Conservation (phyloP, 2,329 filamentous ascomycete genomes). For the Colletotrichum neosansevieriae region DNA sequence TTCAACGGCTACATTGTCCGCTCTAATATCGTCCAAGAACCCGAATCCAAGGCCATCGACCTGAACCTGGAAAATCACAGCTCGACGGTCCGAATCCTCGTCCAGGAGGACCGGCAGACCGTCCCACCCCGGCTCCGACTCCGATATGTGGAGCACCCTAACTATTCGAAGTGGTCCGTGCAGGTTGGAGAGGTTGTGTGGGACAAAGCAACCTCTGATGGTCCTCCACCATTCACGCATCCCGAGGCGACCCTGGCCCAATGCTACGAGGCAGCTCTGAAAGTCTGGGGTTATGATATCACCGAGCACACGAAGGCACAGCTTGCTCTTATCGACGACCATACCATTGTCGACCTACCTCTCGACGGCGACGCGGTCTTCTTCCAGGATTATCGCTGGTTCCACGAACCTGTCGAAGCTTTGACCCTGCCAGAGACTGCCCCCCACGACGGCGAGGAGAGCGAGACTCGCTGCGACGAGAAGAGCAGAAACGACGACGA, state of each 20-base stretch:
- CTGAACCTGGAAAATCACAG: neutral
- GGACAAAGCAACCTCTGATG: slow-evolving; percentile 4
- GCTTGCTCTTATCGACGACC: neutral
- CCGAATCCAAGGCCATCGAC: neutral
- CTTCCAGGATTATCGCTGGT: slow-evolving; percentile 2
- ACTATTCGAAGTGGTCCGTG: slow-evolving; percentile 26
- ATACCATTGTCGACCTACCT: slow-evolving; percentile 22
- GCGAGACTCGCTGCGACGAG: no score
- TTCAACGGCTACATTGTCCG: slow-evolving; percentile 1
- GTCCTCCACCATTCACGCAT: slow-evolving; percentile 18
- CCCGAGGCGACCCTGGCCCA: slow-evolving; percentile 19
- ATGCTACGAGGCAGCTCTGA: slow-evolving; percentile 18
- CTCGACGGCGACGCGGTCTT: slow-evolving; percentile 22
- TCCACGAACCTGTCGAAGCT: neutral
- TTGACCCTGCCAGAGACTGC: no score
- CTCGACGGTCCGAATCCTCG: slow-evolving; percentile 3
- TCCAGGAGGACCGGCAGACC: neutral
- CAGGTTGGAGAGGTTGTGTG: neutral
- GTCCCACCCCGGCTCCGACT: slow-evolving; percentile 28
- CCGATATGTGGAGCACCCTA: slow-evolving; percentile 6
- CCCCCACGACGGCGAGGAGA: neutral
- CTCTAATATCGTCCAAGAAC: neutral
- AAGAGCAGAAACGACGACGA: no score
- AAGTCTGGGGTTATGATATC: slow-evolving; percentile 4
- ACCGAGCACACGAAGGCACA: slow-evolving; percentile 20